A percentile compares a stretch with the other conserved stretches of the same genome.
Conservation (phyloP, 441 rosid genomes). For the California macrophylla region DNA sequence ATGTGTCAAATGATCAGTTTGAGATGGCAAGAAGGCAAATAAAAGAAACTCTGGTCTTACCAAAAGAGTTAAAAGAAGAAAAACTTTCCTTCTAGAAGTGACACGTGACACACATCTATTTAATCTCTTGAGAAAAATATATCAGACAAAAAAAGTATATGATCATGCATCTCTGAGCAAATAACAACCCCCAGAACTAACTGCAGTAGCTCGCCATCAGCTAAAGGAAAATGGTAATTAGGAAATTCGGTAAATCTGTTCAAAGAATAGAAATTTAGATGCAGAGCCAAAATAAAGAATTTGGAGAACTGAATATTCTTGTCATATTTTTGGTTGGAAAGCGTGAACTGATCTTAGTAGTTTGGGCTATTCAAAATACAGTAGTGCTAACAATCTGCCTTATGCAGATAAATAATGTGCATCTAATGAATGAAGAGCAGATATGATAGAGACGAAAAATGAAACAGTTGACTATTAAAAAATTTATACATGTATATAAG, state of each 20-base stretch:
- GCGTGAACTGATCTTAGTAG: neutral
- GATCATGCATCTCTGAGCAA: neutral
- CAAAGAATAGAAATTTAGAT: neutral
- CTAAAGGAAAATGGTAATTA: neutral
- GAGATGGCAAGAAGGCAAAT: neutral
- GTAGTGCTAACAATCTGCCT: neutral
- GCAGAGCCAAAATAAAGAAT: neutral
- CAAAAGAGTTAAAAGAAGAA: neutral
- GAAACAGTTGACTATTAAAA: neutral
- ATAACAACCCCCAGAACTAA: neutral
- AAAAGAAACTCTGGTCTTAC: neutral
- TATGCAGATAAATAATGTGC: neutral
- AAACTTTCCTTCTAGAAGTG: neutral
- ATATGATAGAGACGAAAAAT: neutral
- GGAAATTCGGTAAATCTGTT: neutral
- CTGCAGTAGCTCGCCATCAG: neutral
- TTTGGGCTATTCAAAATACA: neutral
- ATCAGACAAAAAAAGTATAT: neutral
- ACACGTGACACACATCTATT: neutral
- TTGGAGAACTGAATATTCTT: neutral
- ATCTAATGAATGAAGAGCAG: neutral
- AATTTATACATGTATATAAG: neutral
- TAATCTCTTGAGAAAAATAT: neutral
- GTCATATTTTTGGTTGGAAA: neutral
- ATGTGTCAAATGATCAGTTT: neutral